Evolutionary conservation across 495 filamentous ascomycete species (phyloP), one percentile per base, ranked within the genome.

Genomic region (Trichoderma reesei): DNA sequence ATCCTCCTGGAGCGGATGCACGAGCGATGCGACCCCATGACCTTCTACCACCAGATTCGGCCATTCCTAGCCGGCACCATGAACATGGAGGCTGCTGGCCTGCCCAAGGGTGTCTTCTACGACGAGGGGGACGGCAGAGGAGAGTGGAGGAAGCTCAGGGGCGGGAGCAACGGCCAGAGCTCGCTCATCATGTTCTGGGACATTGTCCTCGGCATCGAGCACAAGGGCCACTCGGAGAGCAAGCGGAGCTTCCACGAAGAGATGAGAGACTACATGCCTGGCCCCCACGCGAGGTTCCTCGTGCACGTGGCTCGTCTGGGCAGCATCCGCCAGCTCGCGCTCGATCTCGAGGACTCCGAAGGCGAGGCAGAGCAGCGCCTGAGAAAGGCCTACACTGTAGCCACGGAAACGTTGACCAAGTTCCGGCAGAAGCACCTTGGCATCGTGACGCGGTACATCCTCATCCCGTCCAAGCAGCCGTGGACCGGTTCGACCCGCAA

Each of bases 111-210:
- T 0, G 85, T 98, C 20, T 76, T 92, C 14, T 97, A 96, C 68
- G 92, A 96, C 64, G 84, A 91, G 63, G 90, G 90, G 20, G 79
- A 76, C 3, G 85, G 85, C 36, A 76, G 78, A 7, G 83, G 86
- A 3, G 72, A 81, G 3, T 96, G 89, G 72, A 81, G 88, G 48
- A 87, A 95, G 70, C 91, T 89, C 67, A 85, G 89, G 42, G 94
- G 94, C 37, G 95, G 95, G 1, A 95, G 90, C 72, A 98, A 98
- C 70, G 94, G 93, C 0, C 94, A 98, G 75, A 94, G 89, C 76
- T 96, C 91, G 5, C 75, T 98, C 18, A 91, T 98, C 65, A 93
- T 96, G 72, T 94, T 97, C 76, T 90, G 96, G 72, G 94, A 98
- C 70, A 82, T 96, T 46, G 82, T 91, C n/a, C 81, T 98, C 8